These are phyloP conservation scores for Ustilago loliicola DNA, from an alignment of 1,284 basidiomycete genomes.

Conservation along the genomic window DNA sequence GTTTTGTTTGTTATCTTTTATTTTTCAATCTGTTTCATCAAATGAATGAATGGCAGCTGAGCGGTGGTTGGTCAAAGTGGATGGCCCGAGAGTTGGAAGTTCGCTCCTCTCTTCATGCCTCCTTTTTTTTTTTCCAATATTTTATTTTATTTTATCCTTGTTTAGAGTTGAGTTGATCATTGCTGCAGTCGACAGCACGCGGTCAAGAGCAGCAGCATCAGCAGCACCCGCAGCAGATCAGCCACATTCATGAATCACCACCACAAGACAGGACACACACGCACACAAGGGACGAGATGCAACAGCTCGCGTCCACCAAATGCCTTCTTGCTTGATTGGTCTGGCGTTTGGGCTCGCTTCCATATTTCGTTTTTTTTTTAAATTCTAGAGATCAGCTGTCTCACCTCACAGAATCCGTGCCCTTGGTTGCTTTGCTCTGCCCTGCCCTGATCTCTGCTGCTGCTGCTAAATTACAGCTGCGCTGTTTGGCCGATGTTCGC, in stretches of 20 bases:
- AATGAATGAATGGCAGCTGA: too few species aligned
- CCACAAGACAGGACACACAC: too few species aligned
- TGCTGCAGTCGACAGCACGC: not conserved
- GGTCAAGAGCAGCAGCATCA: not conserved
- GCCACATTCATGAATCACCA: too few species aligned
- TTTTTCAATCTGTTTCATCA: too few species aligned
- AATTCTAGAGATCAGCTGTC: not conserved
- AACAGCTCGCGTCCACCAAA: slow-evolving; percentile 1
- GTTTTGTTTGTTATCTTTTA: not conserved
- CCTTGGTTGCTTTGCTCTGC: too few species aligned
- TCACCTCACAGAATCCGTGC: too few species aligned
- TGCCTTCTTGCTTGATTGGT: not conserved
- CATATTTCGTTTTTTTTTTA: not conserved
- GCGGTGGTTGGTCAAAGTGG: too few species aligned
- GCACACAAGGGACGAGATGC: not conserved
- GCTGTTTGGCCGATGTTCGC: not conserved
- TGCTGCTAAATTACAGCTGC: not conserved
- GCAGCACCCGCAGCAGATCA: not conserved
- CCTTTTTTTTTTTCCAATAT: too few species aligned
- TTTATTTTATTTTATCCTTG: not conserved
- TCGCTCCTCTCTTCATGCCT: too few species aligned
- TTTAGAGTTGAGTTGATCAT: not conserved
- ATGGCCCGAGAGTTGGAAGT: too few species aligned
- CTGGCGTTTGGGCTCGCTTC: not conserved
- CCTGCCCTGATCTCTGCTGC: too few species aligned